Percentiles rank a stretch among this genome's conserved stretches.
These are phyloP conservation scores for Aspergillus piperis DNA, from an alignment of 2,329 filamentous ascomycete genomes.

Conservation along the genomic window DNA sequence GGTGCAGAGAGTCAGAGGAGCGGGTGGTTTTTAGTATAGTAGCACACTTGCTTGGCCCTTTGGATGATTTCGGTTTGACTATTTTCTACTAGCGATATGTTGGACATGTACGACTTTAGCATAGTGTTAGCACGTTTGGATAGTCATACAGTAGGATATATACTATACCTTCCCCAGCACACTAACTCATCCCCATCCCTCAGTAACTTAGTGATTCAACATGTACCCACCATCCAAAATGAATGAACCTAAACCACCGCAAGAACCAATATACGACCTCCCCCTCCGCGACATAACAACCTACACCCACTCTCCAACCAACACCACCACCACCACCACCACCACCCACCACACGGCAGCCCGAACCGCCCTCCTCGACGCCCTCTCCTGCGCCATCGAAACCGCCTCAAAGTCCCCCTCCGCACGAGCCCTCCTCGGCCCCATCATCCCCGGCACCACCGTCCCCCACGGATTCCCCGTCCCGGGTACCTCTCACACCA, in stretches of 20 bases:
- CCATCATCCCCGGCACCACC: neutral
- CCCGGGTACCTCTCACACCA: neutral
- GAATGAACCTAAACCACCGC: too few species aligned
- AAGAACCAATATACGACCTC: neutral
- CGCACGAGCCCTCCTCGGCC: neutral
- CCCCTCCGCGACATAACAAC: neutral
- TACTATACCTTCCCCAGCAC: neutral
- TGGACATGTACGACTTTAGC: neutral
- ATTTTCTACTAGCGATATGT: neutral
- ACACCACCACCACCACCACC: neutral
- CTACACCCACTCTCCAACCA: neutral
- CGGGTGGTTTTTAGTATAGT: slow-evolving; percentile 52
- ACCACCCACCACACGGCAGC: neutral
- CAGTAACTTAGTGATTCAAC: too few species aligned
- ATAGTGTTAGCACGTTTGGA: neutral
- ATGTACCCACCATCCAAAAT: too few species aligned
- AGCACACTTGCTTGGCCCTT: neutral
- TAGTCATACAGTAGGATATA: neutral
- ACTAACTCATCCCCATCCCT: too few species aligned
- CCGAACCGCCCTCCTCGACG: neutral
- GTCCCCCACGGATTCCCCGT: neutral
- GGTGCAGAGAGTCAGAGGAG: slow-evolving; percentile 59
- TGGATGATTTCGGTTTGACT: neutral
- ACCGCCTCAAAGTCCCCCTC: neutral
- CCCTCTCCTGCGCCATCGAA: neutral